These are phyloP conservation scores for Penicillium hordei DNA, from an alignment of 2,329 filamentous ascomycete species.

Conservation along the genomic window DNA sequence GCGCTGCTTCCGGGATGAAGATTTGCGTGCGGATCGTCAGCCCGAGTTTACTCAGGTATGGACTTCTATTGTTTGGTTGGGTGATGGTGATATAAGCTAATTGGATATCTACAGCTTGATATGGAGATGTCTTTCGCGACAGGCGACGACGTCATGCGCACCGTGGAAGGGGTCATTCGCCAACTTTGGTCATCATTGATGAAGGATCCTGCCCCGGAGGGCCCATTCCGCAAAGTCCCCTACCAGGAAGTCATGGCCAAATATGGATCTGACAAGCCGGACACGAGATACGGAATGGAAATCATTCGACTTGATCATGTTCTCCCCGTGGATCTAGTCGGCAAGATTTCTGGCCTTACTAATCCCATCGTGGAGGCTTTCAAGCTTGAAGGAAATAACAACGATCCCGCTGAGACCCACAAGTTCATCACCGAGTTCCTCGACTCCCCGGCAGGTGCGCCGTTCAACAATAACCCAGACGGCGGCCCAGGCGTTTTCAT, in stretches of 20 bases:
- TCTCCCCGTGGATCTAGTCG: conserved; percentile 63
- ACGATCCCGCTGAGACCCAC: conserved; percentile 55
- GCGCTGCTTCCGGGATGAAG: conserved; percentile 92
- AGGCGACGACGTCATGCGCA: conserved; percentile 67
- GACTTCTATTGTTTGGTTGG: not conserved
- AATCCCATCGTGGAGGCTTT: conserved; percentile 74
- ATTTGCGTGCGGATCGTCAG: conserved; percentile 85
- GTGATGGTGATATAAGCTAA: not conserved
- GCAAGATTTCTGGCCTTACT: conserved; percentile 70
- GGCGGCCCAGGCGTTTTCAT: conserved; percentile 80
- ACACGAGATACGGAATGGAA: conserved; percentile 71
- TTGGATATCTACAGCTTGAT: conserved; percentile 64
- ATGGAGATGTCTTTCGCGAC: conserved; percentile 87
- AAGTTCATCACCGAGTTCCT: conserved; percentile 70
- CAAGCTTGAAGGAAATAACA: conserved; percentile 55
- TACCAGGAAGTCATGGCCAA: conserved; percentile 76
- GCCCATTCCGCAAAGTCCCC: conserved; percentile 59
- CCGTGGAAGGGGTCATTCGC: conserved; percentile 54
- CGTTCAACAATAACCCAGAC: conserved; percentile 66
- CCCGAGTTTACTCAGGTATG: conserved; percentile 90
- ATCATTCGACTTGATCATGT: conserved; percentile 66
- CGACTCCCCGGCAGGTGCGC: conserved; percentile 58
- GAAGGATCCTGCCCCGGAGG: conserved; percentile 42
- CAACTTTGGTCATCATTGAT: conserved; percentile 56
- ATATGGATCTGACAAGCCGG: conserved; percentile 91